phyloP scores from a whole-genome alignment of 768 basidiomycete species.

The Russula sp. region DNA sequence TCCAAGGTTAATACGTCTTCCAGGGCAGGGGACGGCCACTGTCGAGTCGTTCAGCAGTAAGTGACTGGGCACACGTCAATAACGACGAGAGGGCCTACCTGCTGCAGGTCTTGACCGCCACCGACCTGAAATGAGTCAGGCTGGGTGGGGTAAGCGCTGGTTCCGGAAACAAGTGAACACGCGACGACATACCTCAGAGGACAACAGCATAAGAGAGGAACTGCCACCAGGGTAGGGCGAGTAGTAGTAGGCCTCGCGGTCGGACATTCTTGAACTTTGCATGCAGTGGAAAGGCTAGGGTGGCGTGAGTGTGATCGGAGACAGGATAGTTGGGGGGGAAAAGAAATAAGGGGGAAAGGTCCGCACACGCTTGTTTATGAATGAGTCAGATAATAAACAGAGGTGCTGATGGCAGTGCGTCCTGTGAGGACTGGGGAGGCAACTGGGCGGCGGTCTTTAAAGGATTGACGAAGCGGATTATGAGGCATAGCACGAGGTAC shows the following conservation, averaged over 20 bases:
- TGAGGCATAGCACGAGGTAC: constrained; percentile 7
- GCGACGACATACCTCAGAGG: neutral
- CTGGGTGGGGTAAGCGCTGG: constrained; percentile 9
- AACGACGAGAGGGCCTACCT: constrained; percentile 5
- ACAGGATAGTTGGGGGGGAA: neutral
- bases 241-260: neutral
- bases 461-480: neutral
- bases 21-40: constrained; percentile 5
- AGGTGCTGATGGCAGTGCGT: constrained; percentile 15
- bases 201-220: constrained; percentile 5
- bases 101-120: constrained; percentile 12
- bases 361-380: neutral
- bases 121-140: constrained; percentile 12
- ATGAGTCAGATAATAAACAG: constrained; percentile 11
- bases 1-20: neutral
- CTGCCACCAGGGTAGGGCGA: neutral
- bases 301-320: neutral
- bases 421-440: neutral
- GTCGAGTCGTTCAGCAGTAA: neutral
- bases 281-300: neutral
- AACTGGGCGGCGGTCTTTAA: constrained; percentile 2
- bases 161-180: neutral
- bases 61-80: neutral
- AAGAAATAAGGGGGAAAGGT: neutral
- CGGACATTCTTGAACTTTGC: constrained; percentile 7